Conservation (phyloP, 2,329 filamentous ascomycete genomes). For the Fonsecaea monophora region DNA sequence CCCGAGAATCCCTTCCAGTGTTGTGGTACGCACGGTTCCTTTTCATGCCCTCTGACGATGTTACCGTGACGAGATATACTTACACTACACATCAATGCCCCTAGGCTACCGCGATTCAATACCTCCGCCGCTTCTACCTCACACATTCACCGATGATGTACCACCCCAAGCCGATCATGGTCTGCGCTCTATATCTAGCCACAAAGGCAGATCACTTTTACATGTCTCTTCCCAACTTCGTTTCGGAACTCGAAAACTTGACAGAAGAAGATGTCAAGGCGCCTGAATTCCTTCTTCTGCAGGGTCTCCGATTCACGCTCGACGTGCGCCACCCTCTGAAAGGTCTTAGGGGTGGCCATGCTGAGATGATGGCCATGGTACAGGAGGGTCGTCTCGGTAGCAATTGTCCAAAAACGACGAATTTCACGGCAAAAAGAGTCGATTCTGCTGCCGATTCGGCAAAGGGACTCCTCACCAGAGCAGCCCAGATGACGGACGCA, state of each 20-base stretch:
- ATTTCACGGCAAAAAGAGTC: slow-evolving; percentile 52
- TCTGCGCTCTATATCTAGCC: slow-evolving; percentile 89
- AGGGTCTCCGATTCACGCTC: slow-evolving; percentile 90
- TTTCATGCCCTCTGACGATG: no score
- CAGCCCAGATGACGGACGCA: slow-evolving; percentile 86
- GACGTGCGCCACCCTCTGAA: slow-evolving; percentile 91
- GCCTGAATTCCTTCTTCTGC: slow-evolving; percentile 89
- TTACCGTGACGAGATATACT: no score
- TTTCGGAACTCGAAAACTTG: slow-evolving; percentile 71
- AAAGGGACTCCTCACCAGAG: slow-evolving; percentile 75
- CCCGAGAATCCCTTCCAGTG: slow-evolving; percentile 58
- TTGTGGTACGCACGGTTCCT: slow-evolving; percentile 46
- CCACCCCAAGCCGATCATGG: slow-evolving; percentile 84
- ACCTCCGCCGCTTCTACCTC: slow-evolving; percentile 92
- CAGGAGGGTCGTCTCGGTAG: slow-evolving; percentile 55
- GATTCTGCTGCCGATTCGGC: slow-evolving; percentile 74
- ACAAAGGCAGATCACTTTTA: slow-evolving; percentile 91
- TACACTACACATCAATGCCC: neutral
- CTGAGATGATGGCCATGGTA: slow-evolving; percentile 75
- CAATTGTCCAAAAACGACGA: slow-evolving; percentile 18
- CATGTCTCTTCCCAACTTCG: slow-evolving; percentile 70
- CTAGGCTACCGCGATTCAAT: slow-evolving; percentile 83
- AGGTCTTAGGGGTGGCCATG: slow-evolving; percentile 81
- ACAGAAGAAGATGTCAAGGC: slow-evolving; percentile 83
- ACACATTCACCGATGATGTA: slow-evolving; percentile 97